Evolutionary conservation across 176 grass and related monocot species (phyloP).

Genomic region (Musa schizocarpa): DNA sequence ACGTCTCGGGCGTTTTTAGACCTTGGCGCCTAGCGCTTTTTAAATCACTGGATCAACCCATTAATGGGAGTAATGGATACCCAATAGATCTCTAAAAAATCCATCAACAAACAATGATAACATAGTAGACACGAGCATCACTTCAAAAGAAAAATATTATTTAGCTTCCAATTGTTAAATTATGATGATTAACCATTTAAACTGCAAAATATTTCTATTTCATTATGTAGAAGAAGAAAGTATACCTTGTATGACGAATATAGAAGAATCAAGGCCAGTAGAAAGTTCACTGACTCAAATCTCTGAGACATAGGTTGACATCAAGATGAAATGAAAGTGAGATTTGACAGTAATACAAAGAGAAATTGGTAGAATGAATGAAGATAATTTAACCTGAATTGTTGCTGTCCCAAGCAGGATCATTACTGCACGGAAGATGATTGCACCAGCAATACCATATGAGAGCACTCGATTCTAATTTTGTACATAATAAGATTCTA

Average conservation of each 20-base stretch:
- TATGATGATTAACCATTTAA: slow-evolving; percentile 15
- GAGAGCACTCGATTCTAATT: slow-evolving; percentile 73
- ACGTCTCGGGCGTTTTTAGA: too few relatives aligned
- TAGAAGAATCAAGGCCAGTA: slow-evolving; percentile 77
- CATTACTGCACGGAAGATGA: slow-evolving; percentile 74
- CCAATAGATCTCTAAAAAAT: too few relatives aligned
- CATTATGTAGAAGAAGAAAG: slow-evolving; percentile 9
- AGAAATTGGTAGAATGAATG: slow-evolving; percentile 13
- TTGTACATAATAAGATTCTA: slow-evolving; percentile 1
- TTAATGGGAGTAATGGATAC: background rate
- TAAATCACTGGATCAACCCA: background rate
- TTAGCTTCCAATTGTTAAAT: slow-evolving; percentile 12
- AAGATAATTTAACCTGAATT: slow-evolving; percentile 57
- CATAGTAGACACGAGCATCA: background rate
- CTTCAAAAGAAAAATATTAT: background rate
- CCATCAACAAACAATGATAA: background rate
- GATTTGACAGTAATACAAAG: slow-evolving; percentile 1
- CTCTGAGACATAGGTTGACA: slow-evolving; percentile 39
- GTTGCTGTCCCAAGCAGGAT: slow-evolving; percentile 69
- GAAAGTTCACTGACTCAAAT: slow-evolving; percentile 90
- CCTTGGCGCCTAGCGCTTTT: too few relatives aligned
- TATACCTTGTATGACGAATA: slow-evolving; percentile 93
- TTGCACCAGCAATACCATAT: slow-evolving; percentile 96
- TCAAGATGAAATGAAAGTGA: background rate
- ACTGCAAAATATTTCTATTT: background rate